Evolutionary conservation across 116 monocot species (phyloP).

Genomic region (Phalaenopsis hybrid): DNA sequence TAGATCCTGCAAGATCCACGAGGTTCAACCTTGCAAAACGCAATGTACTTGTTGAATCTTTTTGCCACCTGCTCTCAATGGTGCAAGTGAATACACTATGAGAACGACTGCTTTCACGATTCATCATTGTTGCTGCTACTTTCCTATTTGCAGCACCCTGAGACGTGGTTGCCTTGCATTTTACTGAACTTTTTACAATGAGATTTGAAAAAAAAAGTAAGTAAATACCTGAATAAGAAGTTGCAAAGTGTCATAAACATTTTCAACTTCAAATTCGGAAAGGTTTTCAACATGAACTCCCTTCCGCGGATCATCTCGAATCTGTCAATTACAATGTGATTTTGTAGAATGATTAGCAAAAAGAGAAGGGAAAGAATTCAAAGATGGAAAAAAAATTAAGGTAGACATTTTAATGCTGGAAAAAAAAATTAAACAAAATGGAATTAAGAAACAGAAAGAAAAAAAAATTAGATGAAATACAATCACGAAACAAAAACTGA

Average conservation of each 20-base stretch:
- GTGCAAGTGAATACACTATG: constrained; percentile 95
- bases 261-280: constrained; percentile 75
- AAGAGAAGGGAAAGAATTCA: neutral
- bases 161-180: neutral
- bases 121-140: constrained; percentile 95
- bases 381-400: neutral
- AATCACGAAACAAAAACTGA: neutral
- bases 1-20: constrained; percentile 95
- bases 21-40: constrained; percentile 90
- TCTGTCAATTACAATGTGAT: constrained; percentile 23
- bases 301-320: constrained; percentile 70
- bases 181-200: neutral
- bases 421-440: too few relatives aligned
- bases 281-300: constrained; percentile 96
- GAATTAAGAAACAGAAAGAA: too few relatives aligned
- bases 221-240: constrained; percentile 60
- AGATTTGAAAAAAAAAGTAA: neutral
- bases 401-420: too few relatives aligned
- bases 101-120: constrained; percentile 90
- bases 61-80: constrained; percentile 90
- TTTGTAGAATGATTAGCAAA: neutral
- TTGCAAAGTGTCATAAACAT: constrained; percentile 68
- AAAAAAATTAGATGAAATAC: too few relatives aligned
- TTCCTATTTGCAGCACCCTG: constrained; percentile 93
- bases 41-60: constrained; percentile 57